Evolutionary conservation across 2,329 filamentous ascomycete species (phyloP).

Genomic region (Phialophora chinensis): DNA sequence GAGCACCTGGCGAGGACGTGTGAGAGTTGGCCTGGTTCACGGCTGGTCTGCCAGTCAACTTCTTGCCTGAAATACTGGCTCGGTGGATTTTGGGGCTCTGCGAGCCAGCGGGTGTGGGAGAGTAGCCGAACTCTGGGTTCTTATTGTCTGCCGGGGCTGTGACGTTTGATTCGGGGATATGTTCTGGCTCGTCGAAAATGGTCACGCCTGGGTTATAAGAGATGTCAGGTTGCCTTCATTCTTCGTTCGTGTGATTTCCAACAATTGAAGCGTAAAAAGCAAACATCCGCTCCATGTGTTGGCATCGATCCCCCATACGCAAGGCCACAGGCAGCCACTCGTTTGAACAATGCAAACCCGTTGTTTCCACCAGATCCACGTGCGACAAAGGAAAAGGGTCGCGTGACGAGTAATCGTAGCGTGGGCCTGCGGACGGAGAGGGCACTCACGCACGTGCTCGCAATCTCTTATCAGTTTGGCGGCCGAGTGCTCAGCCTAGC

Average conservation of each 20-base stretch:
- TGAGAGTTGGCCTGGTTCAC: conserved; percentile 28
- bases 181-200: conserved; percentile 41
- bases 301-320: neutral
- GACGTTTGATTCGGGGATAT: conserved; percentile 33
- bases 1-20: conserved; percentile 18
- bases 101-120: conserved; percentile 32
- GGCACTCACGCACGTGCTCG: conserved; percentile 19
- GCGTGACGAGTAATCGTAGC: conserved; percentile 17
- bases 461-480: conserved; percentile 11
- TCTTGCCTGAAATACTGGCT: conserved; percentile 40
- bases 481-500: neutral
- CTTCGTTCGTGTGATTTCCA: neutral
- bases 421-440: conserved; percentile 5
- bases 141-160: conserved; percentile 26
- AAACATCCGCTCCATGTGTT: conserved; percentile 6
- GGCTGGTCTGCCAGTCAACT: conserved; percentile 39
- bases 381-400: conserved; percentile 17
- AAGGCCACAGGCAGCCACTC: conserved; percentile 1
- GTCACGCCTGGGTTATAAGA: conserved; percentile 36
- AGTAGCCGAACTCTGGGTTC: conserved; percentile 26
- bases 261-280: conserved; percentile 10
- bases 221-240: neutral
- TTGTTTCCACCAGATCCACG: conserved; percentile 6
- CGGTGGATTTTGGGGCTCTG: conserved; percentile 35
- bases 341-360: conserved; percentile 7